A percentile compares a stretch with the other conserved stretches of the same genome.
These are phyloP conservation scores for Symbiotaphrina buchneri DNA, from an alignment of 495 filamentous ascomycete genomes.

Conservation along the genomic window DNA sequence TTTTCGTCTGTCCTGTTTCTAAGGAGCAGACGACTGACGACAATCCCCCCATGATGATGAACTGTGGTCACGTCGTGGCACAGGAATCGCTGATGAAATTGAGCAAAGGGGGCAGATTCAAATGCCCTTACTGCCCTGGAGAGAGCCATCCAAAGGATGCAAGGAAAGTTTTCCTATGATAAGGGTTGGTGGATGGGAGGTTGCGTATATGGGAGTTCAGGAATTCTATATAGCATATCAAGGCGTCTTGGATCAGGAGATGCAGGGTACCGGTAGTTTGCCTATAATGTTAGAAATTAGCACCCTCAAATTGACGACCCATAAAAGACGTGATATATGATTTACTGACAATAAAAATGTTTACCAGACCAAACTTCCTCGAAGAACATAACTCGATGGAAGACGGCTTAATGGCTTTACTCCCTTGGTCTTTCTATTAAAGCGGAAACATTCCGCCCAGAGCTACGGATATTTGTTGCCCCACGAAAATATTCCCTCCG, in stretches of 20 bases:
- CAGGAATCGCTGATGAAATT: conserved; percentile 57
- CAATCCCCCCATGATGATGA: conserved; percentile 96
- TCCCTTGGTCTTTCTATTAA: no score
- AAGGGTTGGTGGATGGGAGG: not conserved
- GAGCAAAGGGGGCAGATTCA: conserved; percentile 61
- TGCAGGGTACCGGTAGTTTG: not conserved
- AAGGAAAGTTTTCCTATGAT: conserved; percentile 43
- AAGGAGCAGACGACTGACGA: conserved; percentile 86
- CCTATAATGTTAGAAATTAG: conserved; percentile 1
- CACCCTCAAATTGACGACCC: no score
- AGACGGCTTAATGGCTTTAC: no score
- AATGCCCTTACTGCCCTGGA: conserved; percentile 88
- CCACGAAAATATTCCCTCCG: no score
- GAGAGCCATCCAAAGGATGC: conserved; percentile 63
- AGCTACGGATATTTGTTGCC: no score
- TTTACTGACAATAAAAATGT: no score
- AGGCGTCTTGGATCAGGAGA: not conserved
- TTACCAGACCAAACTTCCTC: no score
- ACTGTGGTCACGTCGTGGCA: conserved; percentile 87
- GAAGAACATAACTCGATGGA: no score
- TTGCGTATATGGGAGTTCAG: not conserved
- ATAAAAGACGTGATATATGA: no score
- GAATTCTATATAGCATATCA: not conserved
- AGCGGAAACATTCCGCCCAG: no score
- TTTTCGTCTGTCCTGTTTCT: conserved; percentile 92